Percentiles rank a stretch among this genome's conserved stretches.
phyloP scores from a whole-genome alignment of 2,329 filamentous ascomycete species.

The Xylogone sp. region DNA sequence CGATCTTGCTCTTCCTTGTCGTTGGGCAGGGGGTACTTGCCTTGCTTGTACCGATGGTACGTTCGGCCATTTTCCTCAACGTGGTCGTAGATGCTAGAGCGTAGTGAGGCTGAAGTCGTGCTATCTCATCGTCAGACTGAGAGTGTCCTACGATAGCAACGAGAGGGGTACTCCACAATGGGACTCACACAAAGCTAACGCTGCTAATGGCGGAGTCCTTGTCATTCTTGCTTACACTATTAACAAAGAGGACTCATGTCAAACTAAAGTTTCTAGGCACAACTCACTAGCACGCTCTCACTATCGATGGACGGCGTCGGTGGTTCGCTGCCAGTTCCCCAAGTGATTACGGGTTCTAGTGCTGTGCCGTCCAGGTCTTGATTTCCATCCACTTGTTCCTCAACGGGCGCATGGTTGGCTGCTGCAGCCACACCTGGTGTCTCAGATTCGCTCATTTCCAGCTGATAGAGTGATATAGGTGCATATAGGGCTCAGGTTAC shows the following conservation, averaged over 20 bases:
- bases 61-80: constrained; percentile 3
- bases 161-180: no score
- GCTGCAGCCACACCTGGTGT: no score
- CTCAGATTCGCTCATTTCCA: no score
- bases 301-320: background rate
- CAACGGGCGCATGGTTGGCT: no score
- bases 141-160: no score
- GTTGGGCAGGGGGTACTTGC: background rate
- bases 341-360: background rate
- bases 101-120: constrained; percentile 1
- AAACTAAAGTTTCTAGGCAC: background rate
- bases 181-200: background rate
- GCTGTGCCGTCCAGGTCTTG: background rate
- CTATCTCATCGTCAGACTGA: no score
- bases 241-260: no score
- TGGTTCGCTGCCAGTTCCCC: background rate
- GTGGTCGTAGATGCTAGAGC: constrained; percentile 1
- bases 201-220: background rate
- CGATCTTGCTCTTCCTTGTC: constrained; percentile 8
- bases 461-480: no score
- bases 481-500: no score
- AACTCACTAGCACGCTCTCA: background rate
- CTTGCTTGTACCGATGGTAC: constrained; percentile 3
- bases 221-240: no score
- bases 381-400: no score